Conservation (phyloP, 257 asterid genomes). For the Galeopsis tetrahit region DNA sequence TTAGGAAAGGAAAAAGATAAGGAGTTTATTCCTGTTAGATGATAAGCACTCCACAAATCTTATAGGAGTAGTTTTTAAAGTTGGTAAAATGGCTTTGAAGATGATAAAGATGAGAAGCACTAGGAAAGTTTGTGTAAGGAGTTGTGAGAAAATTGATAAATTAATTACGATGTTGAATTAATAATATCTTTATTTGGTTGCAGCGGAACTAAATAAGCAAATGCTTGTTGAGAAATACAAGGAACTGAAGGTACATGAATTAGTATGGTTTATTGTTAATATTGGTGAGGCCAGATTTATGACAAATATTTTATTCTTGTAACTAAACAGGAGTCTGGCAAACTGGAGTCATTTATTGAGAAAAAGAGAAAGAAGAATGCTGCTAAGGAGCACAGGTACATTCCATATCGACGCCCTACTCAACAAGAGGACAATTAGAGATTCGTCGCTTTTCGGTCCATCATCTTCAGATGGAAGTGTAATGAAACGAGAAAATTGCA, state of each 20-base stretch:
- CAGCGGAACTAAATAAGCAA: conserved; percentile 82
- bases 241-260: conserved; percentile 70
- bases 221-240: conserved; percentile 71
- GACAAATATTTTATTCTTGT: neutral
- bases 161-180: neutral
- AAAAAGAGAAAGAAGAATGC: conserved; percentile 86
- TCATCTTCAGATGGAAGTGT: neutral
- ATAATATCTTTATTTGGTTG: conserved; percentile 31
- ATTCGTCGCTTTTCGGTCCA: neutral
- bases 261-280: neutral
- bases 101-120: neutral
- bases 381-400: conserved; percentile 79
- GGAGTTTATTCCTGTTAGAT: neutral
- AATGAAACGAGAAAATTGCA: neutral
- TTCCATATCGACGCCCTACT: conserved; percentile 80
- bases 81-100: neutral
- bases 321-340: conserved; percentile 69
- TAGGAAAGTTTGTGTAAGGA: neutral
- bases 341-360: conserved; percentile 82
- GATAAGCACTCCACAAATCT: neutral
- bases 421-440: conserved; percentile 39
- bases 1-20: neutral
- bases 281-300: neutral
- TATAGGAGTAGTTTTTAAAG: neutral
- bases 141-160: neutral